Evolutionary conservation across 2,329 filamentous ascomycete species (phyloP), one percentile per base, ranked within the genome.

Genomic region (Penicillium hordei): DNA sequence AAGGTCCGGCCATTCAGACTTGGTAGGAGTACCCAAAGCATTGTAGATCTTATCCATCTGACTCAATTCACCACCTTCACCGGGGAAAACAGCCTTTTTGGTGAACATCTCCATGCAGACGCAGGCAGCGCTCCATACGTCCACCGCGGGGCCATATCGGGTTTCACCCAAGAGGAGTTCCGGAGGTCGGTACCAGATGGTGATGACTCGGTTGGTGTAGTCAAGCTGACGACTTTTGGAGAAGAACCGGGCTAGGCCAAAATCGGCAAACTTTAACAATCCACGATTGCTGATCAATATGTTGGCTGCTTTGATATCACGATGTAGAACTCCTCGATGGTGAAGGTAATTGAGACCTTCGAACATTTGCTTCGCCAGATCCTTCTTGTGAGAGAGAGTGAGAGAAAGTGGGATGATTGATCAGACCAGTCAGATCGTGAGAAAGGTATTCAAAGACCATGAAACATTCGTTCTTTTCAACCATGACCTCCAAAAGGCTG

Each of bases 361-460:
- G 67, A 99, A 97, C 63, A 99, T 84, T 70, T 99, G 94, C 71
- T 88, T 90, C 0, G 92, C 91, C 34, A 99, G 82, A 71, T 99
- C 87, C 75, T 99, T 99, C 76, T 92, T 95, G 73, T 97, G 93
- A 0, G 89, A 86, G 4, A 86, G 79, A 38, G 94, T 89, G 15
- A 99, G 84, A 88, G 76, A 96, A 99, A 0, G 89, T 89, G 0
- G 94, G 94, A 70, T 99, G 94, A 68, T 97, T 97, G 60, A 99
- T 85, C 33, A 99, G 81, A 15, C 94, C 94, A 3, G 94, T 99
- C 60, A 99, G 80, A 73, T 99, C 94, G 73, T 99, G 94, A 1
- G 94, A 93, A 33, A 97, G 83, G 71, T 99, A 99, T 74, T 99
- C 94, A 64, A 99, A 99, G 3, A 99, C 94, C 94, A 99, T 99